Evolutionary conservation across 768 basidiomycete species (phyloP).

Genomic region (Rhodotorula graminis): DNA sequence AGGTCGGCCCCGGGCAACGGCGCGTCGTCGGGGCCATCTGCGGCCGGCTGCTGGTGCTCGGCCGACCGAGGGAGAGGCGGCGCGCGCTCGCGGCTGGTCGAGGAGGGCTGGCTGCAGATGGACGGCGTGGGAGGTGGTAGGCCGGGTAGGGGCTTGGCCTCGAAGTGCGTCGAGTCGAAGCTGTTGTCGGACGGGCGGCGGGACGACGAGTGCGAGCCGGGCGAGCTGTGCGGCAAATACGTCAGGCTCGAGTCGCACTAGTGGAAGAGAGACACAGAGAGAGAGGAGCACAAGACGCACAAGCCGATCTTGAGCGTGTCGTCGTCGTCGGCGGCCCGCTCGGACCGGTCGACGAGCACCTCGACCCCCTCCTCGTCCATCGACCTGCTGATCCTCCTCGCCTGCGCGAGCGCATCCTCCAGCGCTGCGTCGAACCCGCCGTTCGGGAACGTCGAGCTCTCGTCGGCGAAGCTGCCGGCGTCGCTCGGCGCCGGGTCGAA

Average conservation of each 20-base stretch:
- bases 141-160: not conserved
- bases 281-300: not conserved
- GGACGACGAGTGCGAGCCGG: not conserved
- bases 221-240: not conserved
- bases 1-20: too few species aligned
- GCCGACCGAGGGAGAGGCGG: too few species aligned
- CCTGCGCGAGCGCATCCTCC: slow-evolving; percentile 2
- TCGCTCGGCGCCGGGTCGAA: not conserved
- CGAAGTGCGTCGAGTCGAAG: not conserved
- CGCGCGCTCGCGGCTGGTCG: too few species aligned
- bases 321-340: not conserved
- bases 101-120: not conserved
- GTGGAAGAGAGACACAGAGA: not conserved
- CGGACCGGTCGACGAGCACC: not conserved
- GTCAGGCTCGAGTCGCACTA: not conserved
- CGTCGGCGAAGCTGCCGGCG: not conserved
- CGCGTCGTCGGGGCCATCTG: too few species aligned
- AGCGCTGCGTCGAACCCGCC: slow-evolving; percentile 5
- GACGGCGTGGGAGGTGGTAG: not conserved
- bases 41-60: too few species aligned
- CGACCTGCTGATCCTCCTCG: not conserved
- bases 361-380: not conserved
- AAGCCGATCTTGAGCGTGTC: not conserved
- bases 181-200: not conserved
- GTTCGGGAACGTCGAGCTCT: not conserved